These are phyloP conservation scores for Nothopassalora personata DNA, from an alignment of 2,329 filamentous ascomycete species.

Conservation along the genomic window DNA sequence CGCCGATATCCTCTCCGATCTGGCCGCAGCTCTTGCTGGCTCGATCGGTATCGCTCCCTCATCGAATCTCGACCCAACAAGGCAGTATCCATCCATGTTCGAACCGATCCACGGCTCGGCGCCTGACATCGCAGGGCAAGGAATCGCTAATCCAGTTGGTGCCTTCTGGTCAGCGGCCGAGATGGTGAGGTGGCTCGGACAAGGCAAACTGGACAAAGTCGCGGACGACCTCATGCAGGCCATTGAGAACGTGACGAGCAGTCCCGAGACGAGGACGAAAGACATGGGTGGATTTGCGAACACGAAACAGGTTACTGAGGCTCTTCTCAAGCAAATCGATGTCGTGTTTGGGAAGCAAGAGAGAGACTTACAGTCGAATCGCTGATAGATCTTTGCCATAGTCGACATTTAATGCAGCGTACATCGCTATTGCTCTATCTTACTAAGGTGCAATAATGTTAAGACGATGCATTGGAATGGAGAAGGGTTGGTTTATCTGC, in stretches of 20 bases:
- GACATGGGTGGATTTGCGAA: conserved; percentile 56
- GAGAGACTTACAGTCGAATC: not conserved
- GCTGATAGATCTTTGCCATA: not conserved
- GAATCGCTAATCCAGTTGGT: conserved; percentile 58
- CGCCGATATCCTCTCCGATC: conserved; percentile 53
- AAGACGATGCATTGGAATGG: too few relatives aligned
- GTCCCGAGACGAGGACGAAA: conserved; percentile 48
- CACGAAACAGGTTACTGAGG: conserved; percentile 56
- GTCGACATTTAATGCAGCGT: too few relatives aligned
- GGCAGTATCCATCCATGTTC: conserved; percentile 56
- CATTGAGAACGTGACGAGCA: conserved; percentile 56
- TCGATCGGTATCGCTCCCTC: conserved; percentile 69
- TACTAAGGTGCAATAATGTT: too few relatives aligned
- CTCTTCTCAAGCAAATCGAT: conserved; percentile 50
- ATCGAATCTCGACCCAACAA: conserved; percentile 61
- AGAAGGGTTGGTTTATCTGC: not conserved
- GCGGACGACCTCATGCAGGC: conserved; percentile 54
- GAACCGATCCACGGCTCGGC: conserved; percentile 50
- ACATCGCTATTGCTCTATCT: too few relatives aligned
- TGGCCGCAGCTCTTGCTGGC: conserved; percentile 64
- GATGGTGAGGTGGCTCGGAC: conserved; percentile 61
- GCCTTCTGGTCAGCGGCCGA: conserved; percentile 67
- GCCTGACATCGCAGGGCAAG: conserved; percentile 57
- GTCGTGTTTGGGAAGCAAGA: conserved; percentile 33
- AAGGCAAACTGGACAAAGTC: conserved; percentile 45